Base-by-base conservation (phyloP, 75 land plant genomes). In the Pinus taeda region DNA sequence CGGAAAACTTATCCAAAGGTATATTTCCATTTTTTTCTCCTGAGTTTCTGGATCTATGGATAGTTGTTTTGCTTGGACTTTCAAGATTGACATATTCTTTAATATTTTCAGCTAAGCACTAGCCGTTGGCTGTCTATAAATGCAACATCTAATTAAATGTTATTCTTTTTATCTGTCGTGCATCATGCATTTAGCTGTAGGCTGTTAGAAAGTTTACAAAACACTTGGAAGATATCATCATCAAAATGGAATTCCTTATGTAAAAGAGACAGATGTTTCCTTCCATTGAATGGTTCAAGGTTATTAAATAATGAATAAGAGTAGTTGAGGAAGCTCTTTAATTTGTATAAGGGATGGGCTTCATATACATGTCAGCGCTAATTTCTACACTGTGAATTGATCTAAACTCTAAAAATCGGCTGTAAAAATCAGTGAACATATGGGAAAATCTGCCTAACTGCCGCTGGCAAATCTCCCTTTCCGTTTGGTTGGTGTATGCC, bases 1-100 rank as follows among this genome's bases (percentile, higher is more conserved):
- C 77, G 95, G 57, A 87, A 85, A 63, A 74, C 75, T n/a, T 71
- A 81, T 74, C 86, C 93, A 21, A 88, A 92, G 98, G 99, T 94
- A n/a, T 49, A 49, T 1, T 1, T 49, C 55, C 55, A 49, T 49
- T 49, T 11, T 39, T 4, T 4, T 3, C 21, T 61, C 22, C 42
- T 0, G 22, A 20, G 42, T 4, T 18, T 62, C 53, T 55, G 58
- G 6, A 21, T 74, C 13, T 49, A 74, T 77, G 70, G 45, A 24
- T 60, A 14, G 24, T 24, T 42, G 15, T 67, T 3, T 29, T 65
- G 26, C 15, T 45, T 13, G 69, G 42, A 30, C 17, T 39, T 8
- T 39, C 42, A 39, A 45, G 39, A 69, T n/a, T 13, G 72, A 17
- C 36, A 17, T 65, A 65, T 65, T 1, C 2, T 42, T 18, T 39